Percentiles rank a stretch among this genome's conserved stretches.
These are phyloP conservation scores for Pythium dissimile DNA, from an alignment of 352 stramenopile species.

Conservation along the genomic window DNA sequence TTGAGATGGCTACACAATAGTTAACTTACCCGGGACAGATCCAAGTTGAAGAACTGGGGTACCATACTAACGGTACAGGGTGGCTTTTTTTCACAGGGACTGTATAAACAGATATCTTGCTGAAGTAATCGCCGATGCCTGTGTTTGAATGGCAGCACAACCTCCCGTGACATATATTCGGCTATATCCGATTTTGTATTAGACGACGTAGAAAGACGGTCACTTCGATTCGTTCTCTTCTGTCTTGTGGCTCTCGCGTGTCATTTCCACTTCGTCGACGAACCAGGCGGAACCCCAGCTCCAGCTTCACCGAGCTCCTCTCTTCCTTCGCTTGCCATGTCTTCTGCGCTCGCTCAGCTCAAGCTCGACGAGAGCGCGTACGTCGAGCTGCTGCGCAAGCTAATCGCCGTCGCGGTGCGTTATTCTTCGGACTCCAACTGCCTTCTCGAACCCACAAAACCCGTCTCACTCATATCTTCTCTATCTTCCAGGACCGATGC, in stretches of 20 bases:
- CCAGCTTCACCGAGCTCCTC: background rate
- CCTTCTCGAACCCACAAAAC: slow-evolving; percentile 3
- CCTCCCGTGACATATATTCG: no score
- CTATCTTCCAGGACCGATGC: slow-evolving; percentile 47
- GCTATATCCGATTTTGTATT: background rate
- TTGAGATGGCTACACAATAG: slow-evolving; percentile 1
- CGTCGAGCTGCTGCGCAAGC: slow-evolving; percentile 77
- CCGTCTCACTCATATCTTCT: background rate
- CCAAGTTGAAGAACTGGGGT: slow-evolving; percentile 2
- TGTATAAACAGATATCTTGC: no score
- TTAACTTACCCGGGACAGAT: background rate
- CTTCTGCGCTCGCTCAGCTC: slow-evolving; percentile 34
- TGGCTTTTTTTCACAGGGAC: background rate
- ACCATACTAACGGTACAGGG: slow-evolving; percentile 1
- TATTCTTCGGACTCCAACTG: slow-evolving; percentile 15
- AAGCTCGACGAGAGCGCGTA: slow-evolving; percentile 74
- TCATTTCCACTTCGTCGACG: slow-evolving; percentile 20
- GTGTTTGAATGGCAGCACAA: no score
- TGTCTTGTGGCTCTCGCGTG: slow-evolving; percentile 11
- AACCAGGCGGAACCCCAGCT: slow-evolving; percentile 3
- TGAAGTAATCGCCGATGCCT: no score
- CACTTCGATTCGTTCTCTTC: background rate
- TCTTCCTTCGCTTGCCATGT: slow-evolving; percentile 15
- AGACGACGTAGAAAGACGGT: background rate
- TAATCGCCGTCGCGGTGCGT: slow-evolving; percentile 76